These are phyloP conservation scores for Penicillium lagena DNA, from an alignment of 495 filamentous ascomycete genomes.

Conservation along the genomic window DNA sequence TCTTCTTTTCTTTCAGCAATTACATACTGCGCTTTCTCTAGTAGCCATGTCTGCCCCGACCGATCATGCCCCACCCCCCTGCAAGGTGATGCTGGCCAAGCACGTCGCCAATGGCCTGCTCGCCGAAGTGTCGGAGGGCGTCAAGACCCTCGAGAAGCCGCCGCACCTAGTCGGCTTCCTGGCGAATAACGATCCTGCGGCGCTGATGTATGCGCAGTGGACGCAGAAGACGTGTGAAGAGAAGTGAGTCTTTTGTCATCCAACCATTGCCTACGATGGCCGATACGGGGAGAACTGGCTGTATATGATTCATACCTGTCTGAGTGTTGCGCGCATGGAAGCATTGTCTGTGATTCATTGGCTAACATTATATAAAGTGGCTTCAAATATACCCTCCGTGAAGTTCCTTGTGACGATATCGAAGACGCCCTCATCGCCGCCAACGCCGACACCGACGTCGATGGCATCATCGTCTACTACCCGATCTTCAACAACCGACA, in stretches of 20 bases:
- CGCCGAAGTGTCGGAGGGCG: conserved; percentile 64
- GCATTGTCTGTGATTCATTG: conserved; percentile 16
- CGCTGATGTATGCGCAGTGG: conserved; percentile 91
- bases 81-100: conserved; percentile 86
- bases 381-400: conserved; percentile 77
- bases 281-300: no score
- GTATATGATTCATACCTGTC: conserved; percentile 21
- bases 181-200: conserved; percentile 84
- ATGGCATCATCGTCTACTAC: conserved; percentile 98
- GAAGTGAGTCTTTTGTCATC: conserved; percentile 57
- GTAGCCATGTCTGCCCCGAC: conserved; percentile 30
- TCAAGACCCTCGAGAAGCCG: conserved; percentile 59
- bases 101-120: conserved; percentile 76
- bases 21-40: conserved; percentile 1
- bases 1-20: conserved; percentile 6
- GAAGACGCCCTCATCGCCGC: conserved; percentile 80
- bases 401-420: conserved; percentile 76
- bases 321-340: conserved; percentile 1
- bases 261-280: conserved; percentile 6
- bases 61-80: conserved; percentile 47
- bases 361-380: conserved; percentile 49
- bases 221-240: conserved; percentile 92
- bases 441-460: conserved; percentile 68
- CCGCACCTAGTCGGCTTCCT: conserved; percentile 87
- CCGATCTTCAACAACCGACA: conserved; percentile 87